These are phyloP conservation scores for Neospora caninum DNA, from an alignment of 169 alveolate species.

Conservation along the genomic window DNA sequence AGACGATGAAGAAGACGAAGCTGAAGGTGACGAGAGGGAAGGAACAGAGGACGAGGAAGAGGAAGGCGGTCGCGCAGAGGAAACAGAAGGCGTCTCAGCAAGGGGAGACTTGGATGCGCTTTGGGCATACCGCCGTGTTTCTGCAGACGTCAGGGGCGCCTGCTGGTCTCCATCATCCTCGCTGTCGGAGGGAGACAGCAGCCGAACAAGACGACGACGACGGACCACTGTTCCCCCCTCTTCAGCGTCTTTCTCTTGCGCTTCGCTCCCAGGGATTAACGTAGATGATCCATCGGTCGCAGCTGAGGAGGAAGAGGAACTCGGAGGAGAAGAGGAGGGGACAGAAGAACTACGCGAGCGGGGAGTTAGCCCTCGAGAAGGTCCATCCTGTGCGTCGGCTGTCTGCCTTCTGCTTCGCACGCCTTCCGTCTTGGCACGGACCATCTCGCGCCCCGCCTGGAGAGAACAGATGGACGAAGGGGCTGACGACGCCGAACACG, in stretches of 20 bases:
- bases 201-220: background rate
- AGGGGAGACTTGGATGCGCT: background rate
- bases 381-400: background rate
- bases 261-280: no score
- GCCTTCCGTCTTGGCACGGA: background rate
- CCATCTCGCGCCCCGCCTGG: background rate
- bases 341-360: background rate
- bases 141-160: background rate
- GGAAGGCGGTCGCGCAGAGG: background rate
- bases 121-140: background rate
- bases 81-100: background rate
- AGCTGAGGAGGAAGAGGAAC: no score
- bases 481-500: no score
- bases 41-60: no score
- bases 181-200: background rate
- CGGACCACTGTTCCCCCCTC: background rate
- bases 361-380: background rate
- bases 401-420: background rate
- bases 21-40: no score
- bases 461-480: no score
- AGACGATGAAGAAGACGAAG: no score
- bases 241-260: background rate
- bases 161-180: background rate
- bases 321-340: no score
- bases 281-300: no score